Evolutionary conservation across 371 early-diverging fungal species (phyloP), one percentile per base, ranked within the genome.

Genomic region (Apophysomyces sp.): DNA sequence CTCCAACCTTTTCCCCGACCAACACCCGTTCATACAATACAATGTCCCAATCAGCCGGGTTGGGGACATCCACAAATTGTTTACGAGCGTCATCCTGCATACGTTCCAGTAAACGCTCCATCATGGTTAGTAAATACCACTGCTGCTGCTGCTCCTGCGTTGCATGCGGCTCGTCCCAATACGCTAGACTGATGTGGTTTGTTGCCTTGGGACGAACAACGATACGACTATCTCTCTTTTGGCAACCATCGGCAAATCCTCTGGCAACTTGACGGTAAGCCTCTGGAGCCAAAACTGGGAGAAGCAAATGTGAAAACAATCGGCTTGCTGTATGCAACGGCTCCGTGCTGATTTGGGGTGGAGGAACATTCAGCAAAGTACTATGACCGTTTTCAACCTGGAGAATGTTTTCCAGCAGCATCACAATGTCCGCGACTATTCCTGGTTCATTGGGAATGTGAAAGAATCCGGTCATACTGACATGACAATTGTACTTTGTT

Each of bases 121-220:
- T 15, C 24, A 62, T 18, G 31, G 40, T 37, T 4, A 40, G 34
- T 0, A 41, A 37, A 39, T 65, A 15, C 65, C 65, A 65, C 0
- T 41, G 52, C 11, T 37, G 27, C 4, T 9, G 31, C 31, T 72
- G 44, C 2, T 62, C 58, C 0, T 34, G n/a, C 21, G 65, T 61
- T 3, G 69, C 77, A 26, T 63, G n/a, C 24, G 71, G 69, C 32
- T 78, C 78, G 58, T 78, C 73, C 72, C 73, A 74, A 40, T 78
- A 78, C 1, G 75, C 78, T 4, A 78, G 51, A 26, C 75, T 78
- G 32, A 78, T 71, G 32, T 78, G 78, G 30, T 78, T 67, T 15
- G 73, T 67, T 27, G 52, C 52, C 34, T 78, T 78, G 2, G 68
- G 30, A 3, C 77, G 62, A 16, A 77, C 27, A 6, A 16, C 36